Percentiles rank a stretch among this genome's conserved stretches.
Conservation (phyloP, 305 asterid genomes). For the Solanum hybrid region DNA sequence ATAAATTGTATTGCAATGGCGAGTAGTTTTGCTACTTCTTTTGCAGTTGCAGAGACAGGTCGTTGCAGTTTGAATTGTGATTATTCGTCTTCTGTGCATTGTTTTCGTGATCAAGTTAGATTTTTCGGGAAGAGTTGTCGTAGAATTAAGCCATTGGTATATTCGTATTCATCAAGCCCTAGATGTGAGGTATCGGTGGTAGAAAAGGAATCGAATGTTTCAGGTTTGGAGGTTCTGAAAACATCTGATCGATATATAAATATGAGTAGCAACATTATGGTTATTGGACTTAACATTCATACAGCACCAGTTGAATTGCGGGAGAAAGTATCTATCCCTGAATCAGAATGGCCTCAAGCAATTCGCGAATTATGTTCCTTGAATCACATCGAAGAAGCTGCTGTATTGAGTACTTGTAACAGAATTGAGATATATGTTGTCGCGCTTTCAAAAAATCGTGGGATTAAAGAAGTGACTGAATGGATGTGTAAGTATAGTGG, state of each 20-base stretch:
- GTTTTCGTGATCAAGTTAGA: conserved; percentile 22
- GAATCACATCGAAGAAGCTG: conserved; percentile 87
- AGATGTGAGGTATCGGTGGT: conserved; percentile 28
- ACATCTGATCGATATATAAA: conserved; percentile 67
- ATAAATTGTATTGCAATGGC: neutral
- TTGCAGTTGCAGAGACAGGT: conserved; percentile 1
- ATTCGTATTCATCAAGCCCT: conserved; percentile 21
- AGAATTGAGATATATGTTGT: conserved; percentile 77
- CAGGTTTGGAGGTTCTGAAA: conserved; percentile 71
- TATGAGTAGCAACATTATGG: conserved; percentile 64
- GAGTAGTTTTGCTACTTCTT: conserved; percentile 5
- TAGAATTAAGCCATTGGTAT: conserved; percentile 22
- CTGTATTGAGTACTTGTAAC: conserved; percentile 87
- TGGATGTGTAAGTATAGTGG: conserved; percentile 93
- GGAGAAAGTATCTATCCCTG: conserved; percentile 76
- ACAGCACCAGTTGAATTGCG: conserved; percentile 79
- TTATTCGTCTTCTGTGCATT: conserved; percentile 17
- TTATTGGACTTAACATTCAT: conserved; percentile 64
- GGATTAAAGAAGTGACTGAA: conserved; percentile 81
- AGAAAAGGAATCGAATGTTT: conserved; percentile 27
- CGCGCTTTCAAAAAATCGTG: conserved; percentile 64
- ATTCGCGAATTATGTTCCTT: conserved; percentile 58
- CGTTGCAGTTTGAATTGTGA: conserved; percentile 5
- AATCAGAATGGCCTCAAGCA: conserved; percentile 71
- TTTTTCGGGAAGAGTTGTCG: neutral